Percentiles rank a stretch among this genome's conserved stretches.
phyloP scores from a whole-genome alignment of 805 yeast genomes.

The Candida dendrica region DNA sequence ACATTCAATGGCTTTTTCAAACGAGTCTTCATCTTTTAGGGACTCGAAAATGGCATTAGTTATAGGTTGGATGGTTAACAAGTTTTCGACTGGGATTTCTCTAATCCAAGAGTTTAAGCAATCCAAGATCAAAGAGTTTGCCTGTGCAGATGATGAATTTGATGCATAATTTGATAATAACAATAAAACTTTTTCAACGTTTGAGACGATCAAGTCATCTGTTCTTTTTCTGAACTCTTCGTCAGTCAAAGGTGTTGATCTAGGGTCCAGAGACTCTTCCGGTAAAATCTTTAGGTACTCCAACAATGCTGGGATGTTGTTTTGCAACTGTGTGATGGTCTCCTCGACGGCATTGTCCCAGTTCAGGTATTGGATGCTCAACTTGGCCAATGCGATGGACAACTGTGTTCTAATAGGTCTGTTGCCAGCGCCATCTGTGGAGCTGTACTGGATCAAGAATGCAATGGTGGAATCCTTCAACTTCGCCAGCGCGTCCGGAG shows the following conservation, averaged over 20 bases:
- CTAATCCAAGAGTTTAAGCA: slow-evolving; percentile 87
- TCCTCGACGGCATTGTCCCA: slow-evolving; percentile 74
- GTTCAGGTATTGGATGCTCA: slow-evolving; percentile 66
- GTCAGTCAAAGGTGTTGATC: slow-evolving; percentile 70
- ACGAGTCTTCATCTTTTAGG: slow-evolving; percentile 49
- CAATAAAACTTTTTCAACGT: slow-evolving; percentile 60
- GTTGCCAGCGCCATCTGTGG: slow-evolving; percentile 11
- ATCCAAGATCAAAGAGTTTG: slow-evolving; percentile 47
- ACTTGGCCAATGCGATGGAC: slow-evolving; percentile 72
- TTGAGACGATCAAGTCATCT: slow-evolving; percentile 52
- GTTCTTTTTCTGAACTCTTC: slow-evolving; percentile 70
- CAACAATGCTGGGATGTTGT: slow-evolving; percentile 41
- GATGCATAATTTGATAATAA: slow-evolving; percentile 49
- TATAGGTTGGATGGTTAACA: slow-evolving; percentile 59
- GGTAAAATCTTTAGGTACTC: slow-evolving; percentile 85
- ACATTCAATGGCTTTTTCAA: slow-evolving; percentile 84
- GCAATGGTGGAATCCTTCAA: slow-evolving; percentile 63
- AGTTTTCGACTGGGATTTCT: slow-evolving; percentile 69
- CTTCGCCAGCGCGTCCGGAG: slow-evolving; percentile 44
- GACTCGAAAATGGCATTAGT: slow-evolving; percentile 64
- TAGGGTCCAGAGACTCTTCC: slow-evolving; percentile 78
- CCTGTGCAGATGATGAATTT: slow-evolving; percentile 21
- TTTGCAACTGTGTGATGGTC: slow-evolving; percentile 43
- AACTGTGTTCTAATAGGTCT: slow-evolving; percentile 76
- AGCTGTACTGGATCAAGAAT: slow-evolving; percentile 43